These are phyloP conservation scores for Colletotrichum filicis DNA, from an alignment of 2,329 filamentous ascomycete genomes.

Conservation along the genomic window DNA sequence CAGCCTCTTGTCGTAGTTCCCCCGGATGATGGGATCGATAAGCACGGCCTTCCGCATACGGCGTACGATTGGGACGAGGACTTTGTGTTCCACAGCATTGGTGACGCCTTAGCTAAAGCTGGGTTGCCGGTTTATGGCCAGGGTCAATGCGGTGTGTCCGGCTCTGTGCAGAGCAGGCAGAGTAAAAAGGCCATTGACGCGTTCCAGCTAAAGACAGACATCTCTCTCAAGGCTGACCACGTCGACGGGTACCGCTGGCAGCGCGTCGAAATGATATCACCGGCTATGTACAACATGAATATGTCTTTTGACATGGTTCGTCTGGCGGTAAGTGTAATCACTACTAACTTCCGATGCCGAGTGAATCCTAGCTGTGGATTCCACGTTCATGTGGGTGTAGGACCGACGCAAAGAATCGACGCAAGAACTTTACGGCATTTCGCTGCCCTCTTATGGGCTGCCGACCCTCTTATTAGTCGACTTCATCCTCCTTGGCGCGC, in stretches of 20 bases:
- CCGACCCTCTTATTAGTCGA: slow-evolving; percentile 48
- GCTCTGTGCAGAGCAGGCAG: slow-evolving; percentile 25
- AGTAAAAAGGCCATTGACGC: background rate
- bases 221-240: slow-evolving; percentile 12
- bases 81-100: background rate
- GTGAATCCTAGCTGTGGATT: slow-evolving; percentile 48
- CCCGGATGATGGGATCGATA: background rate
- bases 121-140: slow-evolving; percentile 19
- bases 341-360: slow-evolving; percentile 42
- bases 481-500: slow-evolving; percentile 48
- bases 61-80: background rate
- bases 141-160: background rate
- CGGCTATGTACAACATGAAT: slow-evolving; percentile 44
- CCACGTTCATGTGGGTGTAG: slow-evolving; percentile 51
- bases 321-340: slow-evolving; percentile 46
- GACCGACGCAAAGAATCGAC: slow-evolving; percentile 41
- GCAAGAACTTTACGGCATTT: slow-evolving; percentile 42
- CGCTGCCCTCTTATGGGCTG: slow-evolving; percentile 47
- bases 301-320: slow-evolving; percentile 42
- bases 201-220: slow-evolving; percentile 14
- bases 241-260: slow-evolving; percentile 37
- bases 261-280: slow-evolving; percentile 46
- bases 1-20: slow-evolving; percentile 40
- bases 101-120: slow-evolving; percentile 10
- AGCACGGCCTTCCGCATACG: background rate